Percentiles rank a stretch among this genome's conserved stretches.
Evolutionary conservation across 148 eudicot species (phyloP).

Genomic region (Fagopyrum tataricum): DNA sequence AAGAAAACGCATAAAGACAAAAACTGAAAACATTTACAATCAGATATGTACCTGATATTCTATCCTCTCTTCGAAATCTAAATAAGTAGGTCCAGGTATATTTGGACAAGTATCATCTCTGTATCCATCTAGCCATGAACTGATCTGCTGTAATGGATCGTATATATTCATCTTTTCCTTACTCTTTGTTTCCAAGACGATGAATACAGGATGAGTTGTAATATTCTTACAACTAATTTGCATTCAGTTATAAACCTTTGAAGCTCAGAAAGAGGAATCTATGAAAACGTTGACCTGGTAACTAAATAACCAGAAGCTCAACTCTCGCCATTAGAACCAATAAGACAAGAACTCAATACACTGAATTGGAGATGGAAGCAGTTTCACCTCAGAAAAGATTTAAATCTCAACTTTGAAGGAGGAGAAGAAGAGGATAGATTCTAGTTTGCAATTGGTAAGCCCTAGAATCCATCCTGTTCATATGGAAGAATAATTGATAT

Average conservation of each 20-base stretch:
- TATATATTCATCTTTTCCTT: slow-evolving; percentile 79
- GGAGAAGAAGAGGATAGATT: not conserved
- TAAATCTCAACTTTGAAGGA: not conserved
- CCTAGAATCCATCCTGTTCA: not conserved
- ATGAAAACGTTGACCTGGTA: not conserved
- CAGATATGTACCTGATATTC: slow-evolving; percentile 48
- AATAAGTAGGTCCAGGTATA: slow-evolving; percentile 41
- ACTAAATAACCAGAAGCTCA: not conserved
- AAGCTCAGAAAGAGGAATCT: slow-evolving; percentile 8
- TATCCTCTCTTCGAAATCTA: slow-evolving; percentile 47
- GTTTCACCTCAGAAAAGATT: not conserved
- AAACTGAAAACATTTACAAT: too few relatives aligned
- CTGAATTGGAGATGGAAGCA: not conserved
- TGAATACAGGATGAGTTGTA: too few relatives aligned
- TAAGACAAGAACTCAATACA: not conserved
- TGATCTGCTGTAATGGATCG: slow-evolving; percentile 74
- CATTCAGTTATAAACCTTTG: too few relatives aligned
- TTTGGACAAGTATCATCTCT: slow-evolving; percentile 50
- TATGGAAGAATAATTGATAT: not conserved
- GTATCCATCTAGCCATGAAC: slow-evolving; percentile 68
- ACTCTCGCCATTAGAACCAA: not conserved
- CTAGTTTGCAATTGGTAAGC: not conserved
- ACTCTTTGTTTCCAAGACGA: too few relatives aligned
- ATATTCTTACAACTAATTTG: too few relatives aligned
- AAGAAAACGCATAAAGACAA: not conserved